Evolutionary conservation across 257 asterid species (phyloP).

Genomic region (Asclepias syriaca): DNA sequence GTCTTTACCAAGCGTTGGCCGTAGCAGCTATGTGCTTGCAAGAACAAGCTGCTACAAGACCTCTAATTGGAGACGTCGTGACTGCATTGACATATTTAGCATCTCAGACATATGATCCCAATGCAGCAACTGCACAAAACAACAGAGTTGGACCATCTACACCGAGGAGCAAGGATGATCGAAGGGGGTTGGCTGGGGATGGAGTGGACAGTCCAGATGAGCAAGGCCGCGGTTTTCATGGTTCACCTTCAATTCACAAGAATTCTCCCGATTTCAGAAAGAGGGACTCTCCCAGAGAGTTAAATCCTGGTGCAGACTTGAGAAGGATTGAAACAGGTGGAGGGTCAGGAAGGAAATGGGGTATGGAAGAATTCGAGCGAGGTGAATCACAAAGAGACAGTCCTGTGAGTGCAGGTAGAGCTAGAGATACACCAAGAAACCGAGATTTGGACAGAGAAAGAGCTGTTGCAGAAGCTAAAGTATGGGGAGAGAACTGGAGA

Average conservation of each 20-base stretch:
- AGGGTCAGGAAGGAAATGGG: constrained; percentile 71
- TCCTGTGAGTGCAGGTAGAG: constrained; percentile 63
- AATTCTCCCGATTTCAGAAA: constrained; percentile 66
- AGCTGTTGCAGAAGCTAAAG: constrained; percentile 87
- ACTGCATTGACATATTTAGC: constrained; percentile 77
- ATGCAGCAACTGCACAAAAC: constrained; percentile 33
- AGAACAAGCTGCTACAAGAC: constrained; percentile 90
- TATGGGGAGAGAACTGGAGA: constrained; percentile 92
- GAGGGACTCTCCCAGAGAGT: constrained; percentile 42
- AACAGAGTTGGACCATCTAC: constrained; percentile 54
- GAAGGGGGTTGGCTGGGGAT: constrained; percentile 41
- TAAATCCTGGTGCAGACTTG: constrained; percentile 42
- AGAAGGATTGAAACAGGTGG: constrained; percentile 51
- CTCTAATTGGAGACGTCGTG: constrained; percentile 84
- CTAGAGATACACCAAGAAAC: constrained; percentile 53
- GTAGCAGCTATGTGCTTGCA: constrained; percentile 99
- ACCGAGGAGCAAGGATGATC: constrained; percentile 59
- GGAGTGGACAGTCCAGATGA: constrained; percentile 46
- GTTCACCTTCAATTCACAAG: constrained; percentile 64
- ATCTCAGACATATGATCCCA: constrained; percentile 71
- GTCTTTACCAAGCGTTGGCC: constrained; percentile 83
- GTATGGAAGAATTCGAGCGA: constrained; percentile 48
- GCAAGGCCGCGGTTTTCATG: constrained; percentile 35
- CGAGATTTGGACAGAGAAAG: constrained; percentile 75
- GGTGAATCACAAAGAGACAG: constrained; percentile 53